Evolutionary conservation across 2,329 filamentous ascomycete genomes (phyloP), one percentile per base, ranked within the genome.

Genomic region (Corinectria fuckeliana): DNA sequence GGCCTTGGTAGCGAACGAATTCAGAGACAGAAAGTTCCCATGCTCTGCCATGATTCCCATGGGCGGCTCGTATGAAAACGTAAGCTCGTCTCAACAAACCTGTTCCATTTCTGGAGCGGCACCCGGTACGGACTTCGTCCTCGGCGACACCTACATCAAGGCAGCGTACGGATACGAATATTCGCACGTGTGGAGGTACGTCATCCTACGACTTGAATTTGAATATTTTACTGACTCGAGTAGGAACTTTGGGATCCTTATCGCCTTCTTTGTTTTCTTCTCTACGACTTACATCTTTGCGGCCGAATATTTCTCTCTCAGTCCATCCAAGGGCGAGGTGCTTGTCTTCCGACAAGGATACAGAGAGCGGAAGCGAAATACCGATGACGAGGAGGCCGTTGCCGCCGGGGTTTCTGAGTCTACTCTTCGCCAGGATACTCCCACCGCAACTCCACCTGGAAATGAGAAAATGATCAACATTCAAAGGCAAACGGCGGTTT

Each of bases 221-320:
- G 14, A 36, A 13, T 20, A 3, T 6, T n/a, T n/a, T 4, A 21
- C 50, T 54, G 2, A 59, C 11, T 4, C 23, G 1, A 5, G 3
- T 2, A 78, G 87, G 16, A 91, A 91, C 69, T 82, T 88, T 59
- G 88, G 87, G 2, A 88, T 91, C 52, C 72, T 90, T 3, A 71
- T 86, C 18, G 87, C 73, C 0, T 90, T 91, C 74, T 74, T 88
- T 56, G 69, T 89, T 38, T 85, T 83, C 60, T 91, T 91, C 77
- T 82, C 87, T 74, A 60, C 74, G 5, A 64, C 87, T 2, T 90
- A 92, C 73, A 81, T 91, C 50, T 49, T 85, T 20, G 84, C 85
- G 0, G 81, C 84, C 0, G 88, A 91, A 69, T 66, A 88, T 64
- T 47, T 58, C 28, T 58, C 45, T 3, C 89, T 89, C 72, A 87